A percentile compares a stretch with the other conserved stretches of the same genome.
phyloP scores from a whole-genome alignment of 257 asterid species.

The Cinchona pubescens region DNA sequence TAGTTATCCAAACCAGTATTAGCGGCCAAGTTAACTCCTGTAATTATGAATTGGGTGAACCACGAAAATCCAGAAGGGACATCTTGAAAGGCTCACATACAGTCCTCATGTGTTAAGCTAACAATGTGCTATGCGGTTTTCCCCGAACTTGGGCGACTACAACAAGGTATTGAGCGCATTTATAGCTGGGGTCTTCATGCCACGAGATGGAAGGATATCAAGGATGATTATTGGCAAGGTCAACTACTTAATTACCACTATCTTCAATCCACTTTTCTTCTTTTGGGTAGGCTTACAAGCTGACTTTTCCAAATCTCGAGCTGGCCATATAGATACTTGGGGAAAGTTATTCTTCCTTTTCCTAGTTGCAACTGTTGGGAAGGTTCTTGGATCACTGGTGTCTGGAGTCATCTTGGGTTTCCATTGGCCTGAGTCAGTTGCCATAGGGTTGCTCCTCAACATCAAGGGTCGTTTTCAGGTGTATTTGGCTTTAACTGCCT shows the following conservation, averaged over 20 bases:
- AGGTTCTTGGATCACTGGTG: constrained; percentile 60
- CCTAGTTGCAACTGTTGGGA: constrained; percentile 52
- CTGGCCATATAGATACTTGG: constrained; percentile 44
- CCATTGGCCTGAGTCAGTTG: constrained; percentile 85
- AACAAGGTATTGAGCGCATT: constrained; percentile 71
- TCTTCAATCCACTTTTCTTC: constrained; percentile 76
- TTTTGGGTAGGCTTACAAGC: constrained; percentile 78
- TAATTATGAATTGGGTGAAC: constrained; percentile 84
- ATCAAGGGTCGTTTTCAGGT: constrained; percentile 89
- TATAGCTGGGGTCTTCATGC: constrained; percentile 84
- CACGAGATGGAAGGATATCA: constrained; percentile 82
- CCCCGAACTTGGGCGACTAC: constrained; percentile 44
- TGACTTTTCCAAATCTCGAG: constrained; percentile 38
- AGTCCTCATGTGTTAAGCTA: constrained; percentile 65
- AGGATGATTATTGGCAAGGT: constrained; percentile 70
- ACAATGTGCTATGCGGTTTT: constrained; percentile 50
- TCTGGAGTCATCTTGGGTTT: constrained; percentile 72
- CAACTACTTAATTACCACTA: constrained; percentile 62
- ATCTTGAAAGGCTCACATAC: constrained; percentile 85
- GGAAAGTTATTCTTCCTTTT: constrained; percentile 30
- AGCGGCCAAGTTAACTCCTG: constrained; percentile 62
- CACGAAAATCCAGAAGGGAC: constrained; percentile 86
- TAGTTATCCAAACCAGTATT: constrained; percentile 40
- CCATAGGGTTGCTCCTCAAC: constrained; percentile 67
- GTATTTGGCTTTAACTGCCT: constrained; percentile 65